A percentile compares a stretch with the other conserved stretches of the same genome.
Evolutionary conservation across 768 basidiomycete genomes (phyloP).

Genomic region (Leccinum subtestaceum): DNA sequence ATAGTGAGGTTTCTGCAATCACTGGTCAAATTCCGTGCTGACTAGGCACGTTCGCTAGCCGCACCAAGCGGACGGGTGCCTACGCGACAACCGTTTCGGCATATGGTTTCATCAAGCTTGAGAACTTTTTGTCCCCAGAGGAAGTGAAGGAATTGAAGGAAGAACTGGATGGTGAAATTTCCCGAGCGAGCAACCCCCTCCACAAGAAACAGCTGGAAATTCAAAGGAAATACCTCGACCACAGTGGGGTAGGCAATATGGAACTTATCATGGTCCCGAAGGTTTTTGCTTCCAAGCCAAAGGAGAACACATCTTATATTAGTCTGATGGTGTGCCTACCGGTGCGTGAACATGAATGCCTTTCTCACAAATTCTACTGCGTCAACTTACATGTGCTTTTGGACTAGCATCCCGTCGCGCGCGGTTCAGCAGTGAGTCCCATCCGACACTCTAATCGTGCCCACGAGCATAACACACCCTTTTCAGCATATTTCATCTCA

Average conservation of each 20-base stretch:
- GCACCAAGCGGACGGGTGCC: constrained; percentile 11
- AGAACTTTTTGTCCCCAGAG: constrained; percentile 8
- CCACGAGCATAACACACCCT: not conserved
- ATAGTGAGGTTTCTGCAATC: constrained; percentile 12
- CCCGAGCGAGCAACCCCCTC: not conserved
- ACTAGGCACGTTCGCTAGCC: not conserved
- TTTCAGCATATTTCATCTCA: constrained; percentile 16
- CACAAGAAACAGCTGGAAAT: constrained; percentile 15
- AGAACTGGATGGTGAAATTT: constrained; percentile 10
- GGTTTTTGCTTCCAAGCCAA: constrained; percentile 7
- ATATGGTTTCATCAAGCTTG: constrained; percentile 20
- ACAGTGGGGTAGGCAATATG: constrained; percentile 10
- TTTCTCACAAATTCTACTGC: not conserved
- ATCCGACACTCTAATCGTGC: not conserved
- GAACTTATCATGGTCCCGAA: constrained; percentile 20
- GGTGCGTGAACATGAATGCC: constrained; percentile 2
- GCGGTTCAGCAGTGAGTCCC: constrained; percentile 14
- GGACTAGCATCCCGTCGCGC: constrained; percentile 17
- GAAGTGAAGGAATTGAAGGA: constrained; percentile 15
- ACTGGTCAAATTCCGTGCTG: not conserved
- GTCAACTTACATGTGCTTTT: not conserved
- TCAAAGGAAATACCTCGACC: constrained; percentile 8
- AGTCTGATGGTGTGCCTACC: constrained; percentile 8
- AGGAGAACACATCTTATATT: constrained; percentile 13
- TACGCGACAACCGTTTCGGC: constrained; percentile 15